Conservation (phyloP, 805 yeast genomes). For the Cephaloascus fragrans region DNA sequence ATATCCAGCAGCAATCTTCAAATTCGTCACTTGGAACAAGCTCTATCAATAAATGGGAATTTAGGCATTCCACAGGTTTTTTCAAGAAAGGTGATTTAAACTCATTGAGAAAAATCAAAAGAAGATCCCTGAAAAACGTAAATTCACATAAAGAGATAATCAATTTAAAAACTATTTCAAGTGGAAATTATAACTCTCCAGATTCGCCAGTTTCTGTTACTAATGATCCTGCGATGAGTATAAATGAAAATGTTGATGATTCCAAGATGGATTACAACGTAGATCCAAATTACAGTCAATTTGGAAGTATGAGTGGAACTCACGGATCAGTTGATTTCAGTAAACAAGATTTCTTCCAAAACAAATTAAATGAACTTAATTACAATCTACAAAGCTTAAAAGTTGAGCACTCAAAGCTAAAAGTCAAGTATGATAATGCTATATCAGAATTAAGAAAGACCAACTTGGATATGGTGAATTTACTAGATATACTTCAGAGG, state of each 20-base stretch:
- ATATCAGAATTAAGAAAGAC: slow-evolving; percentile 36
- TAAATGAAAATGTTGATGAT: slow-evolving; percentile 1
- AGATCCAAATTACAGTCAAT: no score
- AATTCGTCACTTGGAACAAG: background rate
- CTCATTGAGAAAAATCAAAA: slow-evolving; percentile 62
- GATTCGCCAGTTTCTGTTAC: background rate
- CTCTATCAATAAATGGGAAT: slow-evolving; percentile 57
- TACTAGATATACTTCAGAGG: slow-evolving; percentile 36
- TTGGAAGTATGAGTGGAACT: no score
- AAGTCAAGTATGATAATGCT: slow-evolving; percentile 36
- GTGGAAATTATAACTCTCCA: slow-evolving; percentile 10
- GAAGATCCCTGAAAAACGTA: slow-evolving; percentile 47
- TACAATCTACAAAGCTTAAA: slow-evolving; percentile 24
- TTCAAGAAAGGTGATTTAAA: slow-evolving; percentile 79
- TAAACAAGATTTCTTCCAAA: slow-evolving; percentile 8
- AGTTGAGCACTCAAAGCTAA: slow-evolving; percentile 31
- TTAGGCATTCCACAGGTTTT: slow-evolving; percentile 69
- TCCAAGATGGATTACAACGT: no score
- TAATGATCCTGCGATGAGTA: slow-evolving; percentile 1
- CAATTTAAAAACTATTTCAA: slow-evolving; percentile 19
- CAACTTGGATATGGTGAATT: slow-evolving; percentile 41
- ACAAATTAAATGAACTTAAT: slow-evolving; percentile 22
- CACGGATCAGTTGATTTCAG: no score
- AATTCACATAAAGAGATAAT: slow-evolving; percentile 28
- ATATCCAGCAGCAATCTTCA: slow-evolving; percentile 4